phyloP scores from a whole-genome alignment of 345 rosid species.

The Citrus unshiu region DNA sequence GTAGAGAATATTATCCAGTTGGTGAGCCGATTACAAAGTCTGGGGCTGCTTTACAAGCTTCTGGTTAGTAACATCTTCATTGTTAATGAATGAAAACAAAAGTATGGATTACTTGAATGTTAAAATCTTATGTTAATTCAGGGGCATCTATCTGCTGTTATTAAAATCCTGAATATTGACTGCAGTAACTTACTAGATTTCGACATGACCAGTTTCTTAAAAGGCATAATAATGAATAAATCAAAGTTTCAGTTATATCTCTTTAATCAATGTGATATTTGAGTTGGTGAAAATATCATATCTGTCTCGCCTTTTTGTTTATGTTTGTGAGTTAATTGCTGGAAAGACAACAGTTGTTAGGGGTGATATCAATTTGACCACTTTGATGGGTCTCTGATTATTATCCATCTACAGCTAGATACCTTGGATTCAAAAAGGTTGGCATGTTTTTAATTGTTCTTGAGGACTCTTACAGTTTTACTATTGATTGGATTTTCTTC shows the following conservation, averaged over 20 bases:
- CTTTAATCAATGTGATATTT: background rate
- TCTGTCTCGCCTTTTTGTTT: background rate
- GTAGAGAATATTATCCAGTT: slow-evolving; percentile 54
- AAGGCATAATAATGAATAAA: background rate
- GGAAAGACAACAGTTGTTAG: background rate
- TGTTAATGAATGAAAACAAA: background rate
- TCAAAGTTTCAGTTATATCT: background rate
- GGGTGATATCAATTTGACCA: too few species aligned
- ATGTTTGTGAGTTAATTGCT: background rate
- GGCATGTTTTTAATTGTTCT: background rate
- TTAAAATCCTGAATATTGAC: background rate
- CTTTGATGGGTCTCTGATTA: background rate
- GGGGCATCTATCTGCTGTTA: background rate
- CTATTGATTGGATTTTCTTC: background rate
- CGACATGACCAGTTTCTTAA: background rate
- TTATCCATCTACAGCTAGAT: background rate
- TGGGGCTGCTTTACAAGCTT: slow-evolving; percentile 77
- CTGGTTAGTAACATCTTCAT: slow-evolving; percentile 51
- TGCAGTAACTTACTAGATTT: background rate
- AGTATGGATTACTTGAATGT: background rate
- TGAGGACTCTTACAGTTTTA: background rate
- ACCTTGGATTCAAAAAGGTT: background rate
- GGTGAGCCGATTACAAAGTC: slow-evolving; percentile 62
- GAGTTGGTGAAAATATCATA: too few species aligned
- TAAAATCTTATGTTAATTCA: background rate